Conservation (phyloP, 352 stramenopile genomes). For the Peronospora tabacina region DNA sequence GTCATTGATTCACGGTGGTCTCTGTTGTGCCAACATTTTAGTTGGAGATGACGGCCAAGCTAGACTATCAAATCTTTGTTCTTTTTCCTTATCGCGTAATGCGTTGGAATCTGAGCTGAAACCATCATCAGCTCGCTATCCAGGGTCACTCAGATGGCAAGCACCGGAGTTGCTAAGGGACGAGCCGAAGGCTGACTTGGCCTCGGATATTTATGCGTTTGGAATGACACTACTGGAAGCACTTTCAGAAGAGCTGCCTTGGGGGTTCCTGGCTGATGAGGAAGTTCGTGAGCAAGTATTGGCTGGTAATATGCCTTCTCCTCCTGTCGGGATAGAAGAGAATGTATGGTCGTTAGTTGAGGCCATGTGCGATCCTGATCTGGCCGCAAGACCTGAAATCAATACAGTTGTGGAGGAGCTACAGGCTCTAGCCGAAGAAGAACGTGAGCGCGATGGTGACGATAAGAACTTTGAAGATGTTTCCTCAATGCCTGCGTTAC, state of each 20-base stretch:
- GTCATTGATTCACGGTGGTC: slow-evolving; percentile 38
- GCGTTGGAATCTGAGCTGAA: slow-evolving; percentile 1
- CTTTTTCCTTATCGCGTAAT: slow-evolving; percentile 28
- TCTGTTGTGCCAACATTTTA: slow-evolving; percentile 51
- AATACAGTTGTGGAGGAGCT: slow-evolving; percentile 39
- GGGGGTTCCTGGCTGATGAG: slow-evolving; percentile 42
- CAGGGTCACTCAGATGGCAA: slow-evolving; percentile 43
- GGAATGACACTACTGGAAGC: slow-evolving; percentile 62
- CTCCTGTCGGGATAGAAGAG: slow-evolving; percentile 34
- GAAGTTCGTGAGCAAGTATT: slow-evolving; percentile 36
- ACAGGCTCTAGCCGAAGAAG: slow-evolving; percentile 39
- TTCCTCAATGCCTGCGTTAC: slow-evolving; percentile 13
- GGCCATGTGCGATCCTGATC: slow-evolving; percentile 48
- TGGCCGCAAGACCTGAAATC: slow-evolving; percentile 40
- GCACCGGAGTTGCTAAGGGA: slow-evolving; percentile 38
- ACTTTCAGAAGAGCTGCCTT: slow-evolving; percentile 49
- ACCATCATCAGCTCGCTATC: neutral
- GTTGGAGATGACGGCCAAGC: slow-evolving; percentile 52
- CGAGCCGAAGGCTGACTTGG: slow-evolving; percentile 16
- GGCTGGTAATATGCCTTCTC: slow-evolving; percentile 34
- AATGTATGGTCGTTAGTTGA: slow-evolving; percentile 39
- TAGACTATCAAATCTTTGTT: slow-evolving; percentile 43
- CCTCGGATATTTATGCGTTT: slow-evolving; percentile 57
- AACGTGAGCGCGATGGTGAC: slow-evolving; percentile 33
- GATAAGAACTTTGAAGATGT: slow-evolving; percentile 19